Evolutionary conservation across 2,329 filamentous ascomycete genomes (phyloP), one percentile per base, ranked within the genome.

Genomic region (Botrytis byssoidea): DNA sequence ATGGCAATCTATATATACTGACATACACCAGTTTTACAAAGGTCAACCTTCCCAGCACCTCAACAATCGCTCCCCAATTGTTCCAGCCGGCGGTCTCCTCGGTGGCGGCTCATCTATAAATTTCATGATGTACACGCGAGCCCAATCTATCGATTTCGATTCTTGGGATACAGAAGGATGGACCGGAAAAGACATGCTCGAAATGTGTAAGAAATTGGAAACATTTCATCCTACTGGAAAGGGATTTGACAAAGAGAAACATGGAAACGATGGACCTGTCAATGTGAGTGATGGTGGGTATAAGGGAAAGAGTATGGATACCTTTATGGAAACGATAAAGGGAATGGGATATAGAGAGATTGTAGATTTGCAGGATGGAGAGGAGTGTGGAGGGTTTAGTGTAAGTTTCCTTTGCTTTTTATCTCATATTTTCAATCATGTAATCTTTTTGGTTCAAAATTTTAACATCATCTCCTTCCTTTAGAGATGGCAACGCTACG

Each of bases 81-180:
- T 85, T 1, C 83, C 83, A 0, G 76, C 77, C 7, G 83, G 83
- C 14, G 84, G 85, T 37, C 86, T 88, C 0, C 83, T 93, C 0
- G 91, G 91, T 29, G 91, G 91, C 10, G 89, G 89, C 10, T 88
- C 85, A 25, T 87, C 87, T 0, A 84, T 91, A 66, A 90, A 90
- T 76, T 88, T 86, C 75, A 87, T 89, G 86, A 86, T 88, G 66
- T 85, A 86, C 76, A 84, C 83, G 3, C 80, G 84, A 42, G 83
- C 83, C 20, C 83, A 86, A 76, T 80, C 82, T 12, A 81, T 81
- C 9, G 86, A 87, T 77, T 87, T 84, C 71, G 86, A 89, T 76
- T 83, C 83, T 10, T 89, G 87, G 86, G 83, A 86, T 12, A 84
- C 83, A 0, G 81, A 83, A 25, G 87, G 87, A 0, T 89, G 87